Base-by-base conservation (phyloP, 2,329 filamentous ascomycete species). In the Fusarium bactridioides region DNA sequence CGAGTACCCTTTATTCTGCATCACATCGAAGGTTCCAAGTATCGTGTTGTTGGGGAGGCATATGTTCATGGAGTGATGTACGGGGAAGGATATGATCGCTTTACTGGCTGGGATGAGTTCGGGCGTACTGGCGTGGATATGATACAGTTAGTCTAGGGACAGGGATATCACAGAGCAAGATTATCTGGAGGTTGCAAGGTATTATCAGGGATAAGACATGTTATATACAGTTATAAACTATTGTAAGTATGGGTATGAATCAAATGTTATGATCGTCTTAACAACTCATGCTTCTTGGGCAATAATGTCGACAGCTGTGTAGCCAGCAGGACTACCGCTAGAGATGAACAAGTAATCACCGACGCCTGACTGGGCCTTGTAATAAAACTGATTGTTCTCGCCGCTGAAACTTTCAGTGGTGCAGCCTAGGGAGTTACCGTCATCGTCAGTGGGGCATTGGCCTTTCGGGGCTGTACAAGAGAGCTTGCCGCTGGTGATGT, bases 11-110 rank as follows among this genome's bases (percentile, higher is more conserved):
- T 41, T 13, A 40, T 55, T 23, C 21, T 55, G 5, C 51, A 55
- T 23, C 51, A 43, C 2, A 19, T 43, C 16, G 51, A 43, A 23
- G 51, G 37, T 13, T 29, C 25, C 6, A 55, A 16, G 51, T 55
- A 43, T 29, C 25, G 51, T 1, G 27, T 55, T 15, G 37, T 55
- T 8, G 51, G 51, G 3, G 37, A 55, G 21, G 37, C 51, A 5
- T 55, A 55, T 29, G 51, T 55, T 12, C 51, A 55, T 55, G 51
- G 51, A 12, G 13, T 55, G 37, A 55, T 55, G 51, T 55, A 55
- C 31, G 51, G 51, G 10, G 51, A 55, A n/a, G 37, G 23, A 1
- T 40, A 55, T 29, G 25, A 31, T 13, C 51, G 35, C 2, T 43
- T 9, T 11, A 23, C 27, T 27, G 23, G 11, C 19, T 44, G 40